phyloP scores from a whole-genome alignment of 371 early-diverging fungal species.

The Umbelopsis sp. region DNA sequence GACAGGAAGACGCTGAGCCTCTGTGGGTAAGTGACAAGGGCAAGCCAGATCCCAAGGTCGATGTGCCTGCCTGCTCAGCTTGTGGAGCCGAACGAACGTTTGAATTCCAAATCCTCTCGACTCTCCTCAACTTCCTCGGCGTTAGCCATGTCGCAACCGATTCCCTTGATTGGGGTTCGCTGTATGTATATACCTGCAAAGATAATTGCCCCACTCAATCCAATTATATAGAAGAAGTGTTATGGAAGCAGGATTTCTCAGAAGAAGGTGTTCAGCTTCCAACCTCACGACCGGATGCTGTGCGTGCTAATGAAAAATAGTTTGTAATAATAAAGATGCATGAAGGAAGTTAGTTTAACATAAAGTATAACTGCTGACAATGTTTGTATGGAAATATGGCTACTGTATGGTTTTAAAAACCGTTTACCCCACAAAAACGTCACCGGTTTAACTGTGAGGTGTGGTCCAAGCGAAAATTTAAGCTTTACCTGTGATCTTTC shows the following conservation, averaged over 20 bases:
- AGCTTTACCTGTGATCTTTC: no score
- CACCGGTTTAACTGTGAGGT: no score
- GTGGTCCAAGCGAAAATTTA: no score
- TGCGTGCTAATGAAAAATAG: background rate
- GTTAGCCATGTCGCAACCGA: conserved; percentile 74
- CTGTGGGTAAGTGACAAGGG: conserved; percentile 80
- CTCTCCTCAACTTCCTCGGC: conserved; percentile 79
- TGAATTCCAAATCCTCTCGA: conserved; percentile 87
- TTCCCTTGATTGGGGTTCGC: conserved; percentile 92
- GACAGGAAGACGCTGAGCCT: conserved; percentile 64
- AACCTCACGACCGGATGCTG: conserved; percentile 11
- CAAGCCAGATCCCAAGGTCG: conserved; percentile 50
- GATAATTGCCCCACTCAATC: conserved; percentile 71
- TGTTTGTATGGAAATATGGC: no score
- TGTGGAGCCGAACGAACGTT: conserved; percentile 82
- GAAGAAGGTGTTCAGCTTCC: conserved; percentile 63
- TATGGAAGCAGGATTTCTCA: conserved; percentile 75
- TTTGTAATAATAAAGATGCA: background rate
- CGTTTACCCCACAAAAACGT: no score
- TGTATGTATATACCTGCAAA: conserved; percentile 87
- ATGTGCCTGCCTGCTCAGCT: conserved; percentile 73
- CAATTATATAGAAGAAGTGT: conserved; percentile 65
- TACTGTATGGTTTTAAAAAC: no score
- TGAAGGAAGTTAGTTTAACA: no score
- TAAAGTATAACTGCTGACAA: no score